Conservation (phyloP, 768 basidiomycete genomes). For the Mycena kentingensis region DNA sequence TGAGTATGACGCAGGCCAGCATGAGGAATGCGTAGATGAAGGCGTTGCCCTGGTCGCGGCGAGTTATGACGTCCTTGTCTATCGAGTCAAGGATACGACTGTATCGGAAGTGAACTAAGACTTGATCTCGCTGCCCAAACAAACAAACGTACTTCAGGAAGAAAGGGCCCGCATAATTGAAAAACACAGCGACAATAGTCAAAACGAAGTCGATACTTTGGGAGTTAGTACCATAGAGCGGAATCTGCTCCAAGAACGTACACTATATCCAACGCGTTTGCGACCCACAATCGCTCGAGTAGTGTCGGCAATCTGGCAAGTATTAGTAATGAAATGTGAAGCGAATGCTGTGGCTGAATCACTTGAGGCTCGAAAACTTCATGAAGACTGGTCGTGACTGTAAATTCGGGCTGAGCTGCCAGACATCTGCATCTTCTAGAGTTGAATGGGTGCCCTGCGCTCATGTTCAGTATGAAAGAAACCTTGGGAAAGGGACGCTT, state of each 20-base stretch:
- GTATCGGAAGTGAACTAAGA: not conserved
- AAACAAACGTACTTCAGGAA: constrained; percentile 65
- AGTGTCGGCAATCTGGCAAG: constrained; percentile 39
- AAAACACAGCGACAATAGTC: constrained; percentile 66
- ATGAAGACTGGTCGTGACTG: constrained; percentile 66
- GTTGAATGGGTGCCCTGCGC: constrained; percentile 47
- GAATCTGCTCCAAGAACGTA: constrained; percentile 24
- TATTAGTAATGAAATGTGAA: not conserved
- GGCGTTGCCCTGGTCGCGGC: constrained; percentile 56
- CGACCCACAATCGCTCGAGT: constrained; percentile 42
- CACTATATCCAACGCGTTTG: constrained; percentile 50
- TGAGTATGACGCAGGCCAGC: constrained; percentile 58
- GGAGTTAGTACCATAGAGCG: not conserved
- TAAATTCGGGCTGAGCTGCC: constrained; percentile 66
- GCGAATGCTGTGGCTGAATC: not conserved
- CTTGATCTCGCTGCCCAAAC: not conserved
- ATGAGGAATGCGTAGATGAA: constrained; percentile 80
- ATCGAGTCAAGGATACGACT: constrained; percentile 26
- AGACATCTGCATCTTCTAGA: constrained; percentile 70
- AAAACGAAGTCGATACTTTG: constrained; percentile 63
- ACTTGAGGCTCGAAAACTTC: constrained; percentile 38
- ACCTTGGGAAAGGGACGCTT: not conserved
- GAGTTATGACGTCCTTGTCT: constrained; percentile 41
- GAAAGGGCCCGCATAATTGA: constrained; percentile 81
- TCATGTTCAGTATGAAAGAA: not conserved